phyloP scores from a whole-genome alignment of 75 land plant genomes.

The Pseudotsuga menziesii region DNA sequence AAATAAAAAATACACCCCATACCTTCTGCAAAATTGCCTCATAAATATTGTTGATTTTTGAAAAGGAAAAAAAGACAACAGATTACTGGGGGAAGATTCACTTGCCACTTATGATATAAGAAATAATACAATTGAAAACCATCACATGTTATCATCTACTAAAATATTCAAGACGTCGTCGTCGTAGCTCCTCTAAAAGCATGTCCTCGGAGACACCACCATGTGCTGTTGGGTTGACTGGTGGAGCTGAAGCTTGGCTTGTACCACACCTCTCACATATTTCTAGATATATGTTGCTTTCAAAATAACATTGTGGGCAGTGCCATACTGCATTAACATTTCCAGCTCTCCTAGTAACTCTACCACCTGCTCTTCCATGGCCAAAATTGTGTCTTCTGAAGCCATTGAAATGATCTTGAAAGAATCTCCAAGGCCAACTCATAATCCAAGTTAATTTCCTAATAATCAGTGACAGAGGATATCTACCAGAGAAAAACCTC shows the following conservation, averaged over 20 bases:
- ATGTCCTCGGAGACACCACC: background rate
- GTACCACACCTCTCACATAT: slow-evolving; percentile 86
- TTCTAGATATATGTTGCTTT: slow-evolving; percentile 31
- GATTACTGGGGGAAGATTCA: background rate
- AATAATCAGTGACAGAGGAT: slow-evolving; percentile 23
- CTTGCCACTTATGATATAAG: background rate
- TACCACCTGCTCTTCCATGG: slow-evolving; percentile 40
- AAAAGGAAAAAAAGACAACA: background rate
- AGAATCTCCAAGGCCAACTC: slow-evolving; percentile 41
- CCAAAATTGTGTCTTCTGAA: slow-evolving; percentile 28
- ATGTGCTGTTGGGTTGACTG: background rate
- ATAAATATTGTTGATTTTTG: background rate
- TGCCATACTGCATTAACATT: slow-evolving; percentile 38
- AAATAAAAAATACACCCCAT: no score
- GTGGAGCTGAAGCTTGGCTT: slow-evolving; percentile 35
- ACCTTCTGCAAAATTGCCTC: no score
- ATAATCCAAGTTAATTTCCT: slow-evolving; percentile 24
- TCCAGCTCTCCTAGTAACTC: slow-evolving; percentile 3
- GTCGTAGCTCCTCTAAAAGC: background rate
- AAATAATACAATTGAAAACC: background rate
- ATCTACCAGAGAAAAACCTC: slow-evolving; percentile 30
- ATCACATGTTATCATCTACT: slow-evolving; percentile 6
- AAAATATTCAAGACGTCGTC: background rate
- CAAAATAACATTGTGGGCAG: slow-evolving; percentile 63
- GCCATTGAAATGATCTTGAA: slow-evolving; percentile 11